Conservation (phyloP, 2,329 filamentous ascomycete genomes). For the Venturia pyrina region DNA sequence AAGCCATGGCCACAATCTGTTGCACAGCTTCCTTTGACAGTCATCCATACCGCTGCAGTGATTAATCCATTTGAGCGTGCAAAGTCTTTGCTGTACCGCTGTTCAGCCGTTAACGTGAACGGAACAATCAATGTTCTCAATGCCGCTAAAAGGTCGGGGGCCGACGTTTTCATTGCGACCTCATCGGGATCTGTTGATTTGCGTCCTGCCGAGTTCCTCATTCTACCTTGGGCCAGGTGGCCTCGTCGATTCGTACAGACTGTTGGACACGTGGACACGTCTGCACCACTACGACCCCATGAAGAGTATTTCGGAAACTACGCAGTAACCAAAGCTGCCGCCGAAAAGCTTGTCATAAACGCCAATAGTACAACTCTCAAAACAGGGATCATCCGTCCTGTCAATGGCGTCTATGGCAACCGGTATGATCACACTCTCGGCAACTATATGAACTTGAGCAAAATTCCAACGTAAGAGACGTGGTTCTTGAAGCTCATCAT, state of each 20-base stretch:
- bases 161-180: conserved; percentile 43
- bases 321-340: conserved; percentile 40
- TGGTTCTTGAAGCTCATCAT: conserved; percentile 14
- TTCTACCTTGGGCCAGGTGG: conserved; percentile 33
- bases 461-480: conserved; percentile 9
- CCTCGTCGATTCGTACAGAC: conserved; percentile 36
- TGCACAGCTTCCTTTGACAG: conserved; percentile 40
- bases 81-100: conserved; percentile 34
- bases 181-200: conserved; percentile 41
- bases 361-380: conserved; percentile 36
- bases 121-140: conserved; percentile 41
- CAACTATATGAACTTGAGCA: not conserved
- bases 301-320: conserved; percentile 39
- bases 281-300: conserved; percentile 28
- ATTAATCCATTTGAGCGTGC: conserved; percentile 43
- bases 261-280: conserved; percentile 27
- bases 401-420: conserved; percentile 44
- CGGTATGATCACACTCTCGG: conserved; percentile 27
- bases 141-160: conserved; percentile 36
- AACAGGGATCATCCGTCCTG: conserved; percentile 45
- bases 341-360: conserved; percentile 40
- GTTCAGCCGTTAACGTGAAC: conserved; percentile 39
- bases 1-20: conserved; percentile 36
- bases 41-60: conserved; percentile 48
- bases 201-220: conserved; percentile 32